These are phyloP conservation scores for Tardiomyces depauwii DNA, from an alignment of 1,139 yeast genomes.

Conservation along the genomic window DNA sequence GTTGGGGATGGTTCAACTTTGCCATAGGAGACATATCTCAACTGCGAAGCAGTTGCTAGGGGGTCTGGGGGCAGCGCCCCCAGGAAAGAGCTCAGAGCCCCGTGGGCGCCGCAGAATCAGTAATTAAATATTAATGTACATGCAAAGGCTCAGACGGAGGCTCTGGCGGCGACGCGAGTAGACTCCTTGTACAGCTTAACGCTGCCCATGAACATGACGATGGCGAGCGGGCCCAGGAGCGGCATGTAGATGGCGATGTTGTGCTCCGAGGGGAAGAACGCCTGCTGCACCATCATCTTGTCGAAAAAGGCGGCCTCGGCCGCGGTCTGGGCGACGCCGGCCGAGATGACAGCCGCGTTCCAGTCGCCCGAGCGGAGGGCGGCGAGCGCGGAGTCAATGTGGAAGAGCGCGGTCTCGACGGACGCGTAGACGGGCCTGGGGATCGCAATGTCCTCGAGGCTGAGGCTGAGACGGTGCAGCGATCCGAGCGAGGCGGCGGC, in stretches of 20 bases:
- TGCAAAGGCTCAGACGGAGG: neutral
- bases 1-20: too few relatives aligned
- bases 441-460: conserved; percentile 69
- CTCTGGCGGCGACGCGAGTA: conserved; percentile 2
- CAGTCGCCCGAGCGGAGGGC: conserved; percentile 27
- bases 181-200: conserved; percentile 33
- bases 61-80: too few relatives aligned
- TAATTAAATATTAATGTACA: neutral
- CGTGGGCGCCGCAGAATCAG: neutral
- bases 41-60: too few relatives aligned
- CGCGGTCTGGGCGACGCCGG: conserved; percentile 43
- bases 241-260: conserved; percentile 90
- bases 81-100: too few relatives aligned
- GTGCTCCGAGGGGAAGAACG: conserved; percentile 90
- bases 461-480: conserved; percentile 51
- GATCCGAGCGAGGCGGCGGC: conserved; percentile 57
- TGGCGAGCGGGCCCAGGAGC: conserved; percentile 67
- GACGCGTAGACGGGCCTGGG: conserved; percentile 51
- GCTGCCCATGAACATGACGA: conserved; percentile 55
- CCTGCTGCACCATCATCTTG: conserved; percentile 89
- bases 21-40: too few relatives aligned
- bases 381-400: conserved; percentile 28
- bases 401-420: conserved; percentile 33
- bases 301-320: conserved; percentile 83
- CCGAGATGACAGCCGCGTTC: conserved; percentile 37